These are phyloP conservation scores for Penicillium egyptiacum DNA, from an alignment of 495 filamentous ascomycete genomes.

Conservation along the genomic window DNA sequence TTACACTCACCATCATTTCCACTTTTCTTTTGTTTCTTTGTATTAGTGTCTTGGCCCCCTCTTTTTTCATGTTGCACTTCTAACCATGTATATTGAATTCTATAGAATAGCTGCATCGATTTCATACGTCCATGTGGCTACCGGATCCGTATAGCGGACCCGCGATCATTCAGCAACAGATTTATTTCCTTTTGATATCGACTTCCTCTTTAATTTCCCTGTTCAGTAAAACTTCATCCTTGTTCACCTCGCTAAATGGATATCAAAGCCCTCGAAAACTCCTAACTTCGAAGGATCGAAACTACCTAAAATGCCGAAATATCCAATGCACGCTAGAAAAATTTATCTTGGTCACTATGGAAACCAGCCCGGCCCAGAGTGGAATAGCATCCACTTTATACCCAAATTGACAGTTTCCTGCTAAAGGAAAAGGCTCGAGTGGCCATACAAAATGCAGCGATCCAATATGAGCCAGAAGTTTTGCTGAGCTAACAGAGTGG, in stretches of 20 bases:
- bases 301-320: too few species aligned
- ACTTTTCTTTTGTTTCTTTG: neutral
- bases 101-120: neutral
- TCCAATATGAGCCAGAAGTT: neutral
- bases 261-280: too few species aligned
- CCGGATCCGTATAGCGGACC: conserved; percentile 4
- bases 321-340: too few species aligned
- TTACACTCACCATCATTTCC: neutral
- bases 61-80: neutral
- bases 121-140: neutral
- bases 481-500: neutral
- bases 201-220: neutral
- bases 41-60: neutral
- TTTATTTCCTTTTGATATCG: neutral
- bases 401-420: neutral
- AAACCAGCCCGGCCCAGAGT: neutral
- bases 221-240: too few species aligned
- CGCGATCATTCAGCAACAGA: neutral
- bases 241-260: too few species aligned
- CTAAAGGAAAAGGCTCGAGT: too few species aligned
- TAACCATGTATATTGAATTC: neutral
- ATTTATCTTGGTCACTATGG: neutral
- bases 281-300: too few species aligned
- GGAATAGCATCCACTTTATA: conserved; percentile 1
- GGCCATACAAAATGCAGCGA: neutral